A percentile compares a stretch with the other conserved stretches of the same genome.
phyloP scores from a whole-genome alignment of 768 basidiomycete species.

The Psilocybe sp. region DNA sequence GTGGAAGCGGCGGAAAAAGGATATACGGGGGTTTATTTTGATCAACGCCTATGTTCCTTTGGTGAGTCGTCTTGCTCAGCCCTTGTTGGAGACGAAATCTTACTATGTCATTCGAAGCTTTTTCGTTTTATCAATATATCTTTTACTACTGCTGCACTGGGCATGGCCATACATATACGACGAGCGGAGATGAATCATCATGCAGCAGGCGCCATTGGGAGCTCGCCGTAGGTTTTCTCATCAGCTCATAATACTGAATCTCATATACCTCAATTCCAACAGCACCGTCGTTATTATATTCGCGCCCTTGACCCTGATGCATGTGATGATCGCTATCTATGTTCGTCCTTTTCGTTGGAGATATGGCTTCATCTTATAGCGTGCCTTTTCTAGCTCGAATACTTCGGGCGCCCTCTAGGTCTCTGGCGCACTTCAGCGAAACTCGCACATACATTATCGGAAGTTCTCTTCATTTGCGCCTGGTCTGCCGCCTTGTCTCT shows the following conservation, averaged over 20 bases:
- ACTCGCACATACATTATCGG: conserved; percentile 80
- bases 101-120: conserved; percentile 41
- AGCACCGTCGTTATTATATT: conserved; percentile 86
- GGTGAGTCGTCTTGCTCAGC: conserved; percentile 37
- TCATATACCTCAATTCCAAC: not conserved
- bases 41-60: conserved; percentile 77
- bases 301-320: conserved; percentile 75
- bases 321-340: conserved; percentile 85
- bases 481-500: conserved; percentile 90
- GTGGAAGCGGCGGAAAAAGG: conserved; percentile 40
- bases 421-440: conserved; percentile 88
- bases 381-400: conserved; percentile 65
- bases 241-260: not conserved
- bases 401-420: conserved; percentile 90
- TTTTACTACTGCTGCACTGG: conserved; percentile 78
- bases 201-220: conserved; percentile 73
- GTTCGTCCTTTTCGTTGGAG: conserved; percentile 37
- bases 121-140: conserved; percentile 84
- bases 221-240: conserved; percentile 64
- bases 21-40: conserved; percentile 64
- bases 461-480: conserved; percentile 89
- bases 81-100: conserved; percentile 5
- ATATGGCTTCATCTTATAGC: conserved; percentile 9
- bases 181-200: conserved; percentile 44
- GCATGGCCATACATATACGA: conserved; percentile 75